phyloP scores from a whole-genome alignment of 805 yeast species.

The Wickerhamomyces hampshirensis region DNA sequence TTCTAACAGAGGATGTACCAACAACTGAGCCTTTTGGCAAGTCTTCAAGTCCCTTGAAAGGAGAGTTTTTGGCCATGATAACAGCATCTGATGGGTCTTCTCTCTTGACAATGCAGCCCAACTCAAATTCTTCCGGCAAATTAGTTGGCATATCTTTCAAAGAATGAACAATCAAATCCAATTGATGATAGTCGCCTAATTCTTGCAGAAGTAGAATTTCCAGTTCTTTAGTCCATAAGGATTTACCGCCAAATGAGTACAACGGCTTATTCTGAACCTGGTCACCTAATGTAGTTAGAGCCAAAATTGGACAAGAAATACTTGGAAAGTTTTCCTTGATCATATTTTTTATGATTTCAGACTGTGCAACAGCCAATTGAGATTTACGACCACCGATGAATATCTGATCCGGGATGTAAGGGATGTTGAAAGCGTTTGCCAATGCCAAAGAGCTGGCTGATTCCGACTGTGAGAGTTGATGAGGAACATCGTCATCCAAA shows the following conservation, averaged over 20 bases:
- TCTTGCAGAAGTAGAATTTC: slow-evolving; percentile 68
- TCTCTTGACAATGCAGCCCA: slow-evolving; percentile 82
- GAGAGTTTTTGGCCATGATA: slow-evolving; percentile 62
- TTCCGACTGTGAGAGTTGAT: slow-evolving; percentile 1
- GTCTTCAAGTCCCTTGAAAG: slow-evolving; percentile 61
- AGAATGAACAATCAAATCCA: slow-evolving; percentile 91
- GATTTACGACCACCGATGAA: slow-evolving; percentile 87
- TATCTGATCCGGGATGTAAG: slow-evolving; percentile 24
- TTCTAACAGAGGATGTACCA: slow-evolving; percentile 91
- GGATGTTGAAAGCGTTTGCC: slow-evolving; percentile 12
- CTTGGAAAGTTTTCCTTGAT: slow-evolving; percentile 61
- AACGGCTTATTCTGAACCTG: slow-evolving; percentile 79
- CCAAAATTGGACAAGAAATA: slow-evolving; percentile 67
- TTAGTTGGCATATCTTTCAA: slow-evolving; percentile 90
- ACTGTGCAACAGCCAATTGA: slow-evolving; percentile 80
- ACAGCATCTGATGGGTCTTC: slow-evolving; percentile 94
- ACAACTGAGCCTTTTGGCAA: slow-evolving; percentile 83
- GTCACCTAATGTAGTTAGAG: slow-evolving; percentile 87
- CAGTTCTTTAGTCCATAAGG: slow-evolving; percentile 93
- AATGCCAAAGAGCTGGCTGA: slow-evolving; percentile 7
- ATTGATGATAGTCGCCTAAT: slow-evolving; percentile 56
- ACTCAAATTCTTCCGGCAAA: slow-evolving; percentile 82
- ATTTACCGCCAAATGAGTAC: slow-evolving; percentile 93
- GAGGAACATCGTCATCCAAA: slow-evolving; percentile 17
- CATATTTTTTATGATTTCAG: slow-evolving; percentile 60